phyloP scores from a whole-genome alignment of 2,329 filamentous ascomycete species.

The Alternaria hordeiaustralica region DNA sequence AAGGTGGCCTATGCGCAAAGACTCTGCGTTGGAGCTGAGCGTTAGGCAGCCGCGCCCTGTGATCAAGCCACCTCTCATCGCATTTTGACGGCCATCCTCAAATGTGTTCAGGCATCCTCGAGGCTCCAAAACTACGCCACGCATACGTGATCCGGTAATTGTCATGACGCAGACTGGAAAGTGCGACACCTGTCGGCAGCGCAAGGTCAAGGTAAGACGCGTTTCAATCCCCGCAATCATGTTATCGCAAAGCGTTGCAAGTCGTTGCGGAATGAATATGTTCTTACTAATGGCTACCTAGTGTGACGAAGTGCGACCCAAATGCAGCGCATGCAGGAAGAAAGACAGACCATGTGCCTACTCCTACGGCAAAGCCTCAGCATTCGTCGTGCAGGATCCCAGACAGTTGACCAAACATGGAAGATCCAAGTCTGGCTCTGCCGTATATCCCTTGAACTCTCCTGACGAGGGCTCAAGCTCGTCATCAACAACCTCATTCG shows the following conservation, averaged over 20 bases:
- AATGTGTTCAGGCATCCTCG: neutral
- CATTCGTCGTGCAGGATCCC: conserved; percentile 37
- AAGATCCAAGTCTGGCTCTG: conserved; percentile 22
- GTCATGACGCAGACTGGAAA: conserved; percentile 41
- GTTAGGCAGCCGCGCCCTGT: neutral
- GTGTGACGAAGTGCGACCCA: conserved; percentile 40
- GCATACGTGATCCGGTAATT: no score
- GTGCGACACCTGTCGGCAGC: conserved; percentile 39
- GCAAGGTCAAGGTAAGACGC: conserved; percentile 39
- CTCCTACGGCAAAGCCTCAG: conserved; percentile 34
- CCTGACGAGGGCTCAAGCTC: neutral
- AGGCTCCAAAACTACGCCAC: neutral
- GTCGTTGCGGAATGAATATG: neutral
- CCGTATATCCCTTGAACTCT: conserved; percentile 19
- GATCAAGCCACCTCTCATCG: neutral
- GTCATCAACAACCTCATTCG: neutral
- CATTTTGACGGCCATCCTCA: neutral
- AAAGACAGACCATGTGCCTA: conserved; percentile 37
- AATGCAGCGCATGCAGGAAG: conserved; percentile 37
- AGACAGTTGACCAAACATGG: conserved; percentile 40
- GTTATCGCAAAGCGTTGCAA: neutral
- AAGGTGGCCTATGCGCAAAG: neutral
- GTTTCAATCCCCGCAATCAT: no score
- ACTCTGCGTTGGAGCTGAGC: neutral
- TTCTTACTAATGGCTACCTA: conserved; percentile 8